Evolutionary conservation across 1,284 basidiomycete genomes (phyloP), one percentile per base, ranked within the genome.

Genomic region (Tetrapyrgos nigripes): DNA sequence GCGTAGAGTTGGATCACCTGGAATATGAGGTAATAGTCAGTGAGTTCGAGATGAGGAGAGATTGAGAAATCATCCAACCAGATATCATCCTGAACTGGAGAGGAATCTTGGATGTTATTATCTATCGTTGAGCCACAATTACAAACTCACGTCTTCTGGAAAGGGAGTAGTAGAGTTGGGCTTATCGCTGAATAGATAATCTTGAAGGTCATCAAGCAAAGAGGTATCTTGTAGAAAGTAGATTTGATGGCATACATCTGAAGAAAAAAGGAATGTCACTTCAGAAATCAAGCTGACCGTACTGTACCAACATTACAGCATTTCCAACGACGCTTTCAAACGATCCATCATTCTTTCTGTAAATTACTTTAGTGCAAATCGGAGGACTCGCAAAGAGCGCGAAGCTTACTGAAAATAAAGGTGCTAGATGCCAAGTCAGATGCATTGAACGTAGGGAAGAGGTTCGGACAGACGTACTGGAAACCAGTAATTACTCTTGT

Each of bases 401-500:
- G 27, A 40, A 8, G 67, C 69, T 40, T 62, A 78, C 76, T 76
- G 73, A 57, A 77, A 79, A 59, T 78, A 77, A 35, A 77, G 60
- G 58, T 75, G 74, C 76, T 76, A 45, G 8, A 37, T 31, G 21
- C 14, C n/a, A 19, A 3, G 21, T 23, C 21, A 51, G 19, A 49
- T 3, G 23, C 17, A 27, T 49, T 44, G 11, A 5, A 23, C 10
- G 40, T 10, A 27, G 27, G 53, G 28, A 45, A 27, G 21, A 28
- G 17, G 24, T 60, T 44, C 28, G 54, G 11, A 4, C 56, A 8
- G 19, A 66, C 76, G 23, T 52, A 78, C 76, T 47, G 78, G 78
- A 59, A 75, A 78, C 79, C 79, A 81, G 59, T 80, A 81, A 57
- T 73, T 76, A 50, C 75, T 77, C 61, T 78, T 78, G 64, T 80